phyloP scores from a whole-genome alignment of 768 basidiomycete species.

The Candolleomyces efflorescens region DNA sequence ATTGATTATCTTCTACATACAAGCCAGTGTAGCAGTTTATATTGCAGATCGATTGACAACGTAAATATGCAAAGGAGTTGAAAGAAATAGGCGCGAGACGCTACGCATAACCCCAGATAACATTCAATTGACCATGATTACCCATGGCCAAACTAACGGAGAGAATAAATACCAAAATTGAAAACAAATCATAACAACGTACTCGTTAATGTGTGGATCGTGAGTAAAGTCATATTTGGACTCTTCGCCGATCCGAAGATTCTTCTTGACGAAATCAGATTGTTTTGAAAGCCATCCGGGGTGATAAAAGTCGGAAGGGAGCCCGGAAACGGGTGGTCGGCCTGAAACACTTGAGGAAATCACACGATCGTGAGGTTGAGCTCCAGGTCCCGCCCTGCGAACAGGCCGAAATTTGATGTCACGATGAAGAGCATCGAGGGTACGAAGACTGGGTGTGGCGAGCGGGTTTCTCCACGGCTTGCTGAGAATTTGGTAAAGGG shows the following conservation, averaged over 20 bases:
- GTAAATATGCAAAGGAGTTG: no score
- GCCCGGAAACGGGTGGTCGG: background rate
- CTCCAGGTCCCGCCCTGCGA: background rate
- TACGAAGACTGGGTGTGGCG: background rate
- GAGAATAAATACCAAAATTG: no score
- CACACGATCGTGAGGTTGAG: background rate
- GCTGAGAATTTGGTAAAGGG: background rate
- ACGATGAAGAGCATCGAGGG: background rate
- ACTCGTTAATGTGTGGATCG: background rate
- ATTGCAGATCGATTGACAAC: no score
- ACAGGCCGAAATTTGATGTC: background rate
- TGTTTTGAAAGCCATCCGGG: background rate
- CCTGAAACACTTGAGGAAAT: no score
- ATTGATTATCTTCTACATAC: no score
- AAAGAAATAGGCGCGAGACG: no score
- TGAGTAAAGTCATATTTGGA: background rate
- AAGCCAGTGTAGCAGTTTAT: no score
- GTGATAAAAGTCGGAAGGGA: background rate
- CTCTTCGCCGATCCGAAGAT: background rate
- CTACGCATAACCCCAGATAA: no score
- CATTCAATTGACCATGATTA: no score
- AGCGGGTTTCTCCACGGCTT: background rate
- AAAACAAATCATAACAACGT: no score
- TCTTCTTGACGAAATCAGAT: background rate
- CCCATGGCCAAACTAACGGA: no score